Evolutionary conservation across 1,139 yeast genomes (phyloP).

Genomic region (Suhomyces maxii): DNA sequence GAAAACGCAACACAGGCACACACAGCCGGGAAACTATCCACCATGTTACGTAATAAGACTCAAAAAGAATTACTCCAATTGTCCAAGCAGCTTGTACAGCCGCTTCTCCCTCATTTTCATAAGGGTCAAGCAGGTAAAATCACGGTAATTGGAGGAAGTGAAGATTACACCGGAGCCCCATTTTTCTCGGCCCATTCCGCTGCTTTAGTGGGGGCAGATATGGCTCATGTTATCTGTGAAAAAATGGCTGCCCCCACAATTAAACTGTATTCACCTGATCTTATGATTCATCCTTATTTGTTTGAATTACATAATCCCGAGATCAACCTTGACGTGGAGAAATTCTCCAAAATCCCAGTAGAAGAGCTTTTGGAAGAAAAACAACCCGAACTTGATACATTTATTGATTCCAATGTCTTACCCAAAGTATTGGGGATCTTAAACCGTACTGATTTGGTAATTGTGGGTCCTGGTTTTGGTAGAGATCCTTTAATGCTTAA

Average conservation of each 20-base stretch:
- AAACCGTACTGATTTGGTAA: slow-evolving; percentile 72
- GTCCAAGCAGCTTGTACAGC: slow-evolving; percentile 67
- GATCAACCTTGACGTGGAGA: slow-evolving; percentile 17
- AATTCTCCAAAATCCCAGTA: slow-evolving; percentile 16
- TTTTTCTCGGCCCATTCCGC: slow-evolving; percentile 85
- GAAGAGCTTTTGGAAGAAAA: slow-evolving; percentile 19
- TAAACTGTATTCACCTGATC: slow-evolving; percentile 85
- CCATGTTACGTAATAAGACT: slow-evolving; percentile 25
- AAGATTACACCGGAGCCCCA: slow-evolving; percentile 97
- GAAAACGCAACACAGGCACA: too few relatives aligned
- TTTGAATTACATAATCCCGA: slow-evolving; percentile 28
- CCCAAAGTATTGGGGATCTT: slow-evolving; percentile 57
- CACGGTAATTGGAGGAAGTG: slow-evolving; percentile 90
- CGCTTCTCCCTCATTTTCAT: slow-evolving; percentile 67
- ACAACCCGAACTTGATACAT: slow-evolving; percentile 22
- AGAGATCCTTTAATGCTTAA: slow-evolving; percentile 70
- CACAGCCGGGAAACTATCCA: background rate
- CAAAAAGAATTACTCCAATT: slow-evolving; percentile 49
- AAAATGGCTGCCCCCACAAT: slow-evolving; percentile 74
- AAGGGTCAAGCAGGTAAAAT: slow-evolving; percentile 94
- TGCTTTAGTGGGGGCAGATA: slow-evolving; percentile 82
- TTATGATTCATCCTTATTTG: slow-evolving; percentile 95
- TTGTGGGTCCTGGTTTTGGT: slow-evolving; percentile 94
- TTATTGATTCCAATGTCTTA: slow-evolving; percentile 47
- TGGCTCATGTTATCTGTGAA: slow-evolving; percentile 87